Percentiles rank a stretch among this genome's conserved stretches.
phyloP scores from a whole-genome alignment of 2,329 filamentous ascomycete species.

The Talaromyces sp. region DNA sequence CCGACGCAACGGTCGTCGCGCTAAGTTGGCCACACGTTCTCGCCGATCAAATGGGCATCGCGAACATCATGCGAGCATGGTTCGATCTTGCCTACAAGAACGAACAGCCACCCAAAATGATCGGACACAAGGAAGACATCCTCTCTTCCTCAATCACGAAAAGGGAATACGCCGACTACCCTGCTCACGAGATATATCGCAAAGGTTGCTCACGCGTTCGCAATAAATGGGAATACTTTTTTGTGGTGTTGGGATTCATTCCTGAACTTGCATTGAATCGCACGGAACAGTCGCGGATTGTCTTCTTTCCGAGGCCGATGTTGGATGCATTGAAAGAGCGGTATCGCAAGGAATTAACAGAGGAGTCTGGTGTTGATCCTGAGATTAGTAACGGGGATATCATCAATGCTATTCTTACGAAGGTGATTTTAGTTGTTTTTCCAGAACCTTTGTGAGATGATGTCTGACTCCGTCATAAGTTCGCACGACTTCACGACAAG shows the following conservation, averaged over 20 bases:
- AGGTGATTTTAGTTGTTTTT: background rate
- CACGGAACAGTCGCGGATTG: background rate
- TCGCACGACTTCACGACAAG: background rate
- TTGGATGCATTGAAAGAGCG: background rate
- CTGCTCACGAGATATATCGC: background rate
- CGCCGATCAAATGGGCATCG: background rate
- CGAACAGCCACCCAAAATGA: background rate
- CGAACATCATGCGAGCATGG: constrained; percentile 8
- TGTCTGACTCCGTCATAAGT: background rate
- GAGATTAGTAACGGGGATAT: background rate
- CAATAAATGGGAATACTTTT: background rate
- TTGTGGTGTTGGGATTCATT: background rate
- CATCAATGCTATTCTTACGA: background rate
- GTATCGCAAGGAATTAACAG: background rate
- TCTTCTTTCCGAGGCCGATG: background rate
- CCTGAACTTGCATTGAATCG: background rate
- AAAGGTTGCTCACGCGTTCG: background rate
- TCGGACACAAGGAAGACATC: background rate
- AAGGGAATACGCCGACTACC: background rate
- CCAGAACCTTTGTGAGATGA: background rate
- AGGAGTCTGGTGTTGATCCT: background rate
- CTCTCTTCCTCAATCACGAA: background rate
- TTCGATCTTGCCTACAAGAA: background rate
- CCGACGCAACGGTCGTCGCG: constrained; percentile 2
- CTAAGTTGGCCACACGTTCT: background rate